A percentile compares a stretch with the other conserved stretches of the same genome.
phyloP scores from a whole-genome alignment of 768 basidiomycete species.

The Candolleomyces eurysporus region DNA sequence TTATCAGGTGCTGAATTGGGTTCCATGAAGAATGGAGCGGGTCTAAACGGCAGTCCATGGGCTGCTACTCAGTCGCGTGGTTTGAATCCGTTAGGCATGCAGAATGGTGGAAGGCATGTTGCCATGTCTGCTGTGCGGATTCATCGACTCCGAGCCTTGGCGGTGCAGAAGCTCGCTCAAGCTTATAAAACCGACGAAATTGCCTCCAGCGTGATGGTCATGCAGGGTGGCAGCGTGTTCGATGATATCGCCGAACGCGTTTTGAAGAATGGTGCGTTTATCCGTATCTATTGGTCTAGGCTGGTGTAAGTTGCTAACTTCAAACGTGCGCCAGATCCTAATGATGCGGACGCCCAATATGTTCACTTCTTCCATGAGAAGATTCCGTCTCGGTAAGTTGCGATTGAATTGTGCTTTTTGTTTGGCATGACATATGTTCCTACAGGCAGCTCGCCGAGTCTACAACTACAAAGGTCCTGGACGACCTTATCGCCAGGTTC shows the following conservation, averaged over 20 bases:
- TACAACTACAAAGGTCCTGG: conserved; percentile 73
- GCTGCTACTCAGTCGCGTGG: conserved; percentile 61
- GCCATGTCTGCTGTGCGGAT: conserved; percentile 85
- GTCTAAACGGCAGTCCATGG: conserved; percentile 53
- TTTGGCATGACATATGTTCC: conserved; percentile 11
- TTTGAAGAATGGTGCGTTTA: conserved; percentile 51
- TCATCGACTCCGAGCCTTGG: conserved; percentile 75
- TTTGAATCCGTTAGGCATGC: conserved; percentile 54
- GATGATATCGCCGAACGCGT: conserved; percentile 91
- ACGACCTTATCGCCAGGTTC: conserved; percentile 69
- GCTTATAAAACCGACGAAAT: conserved; percentile 90
- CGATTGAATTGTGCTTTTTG: not conserved
- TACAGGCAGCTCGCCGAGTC: conserved; percentile 81
- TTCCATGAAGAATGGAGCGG: conserved; percentile 51
- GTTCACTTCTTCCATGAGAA: conserved; percentile 95
- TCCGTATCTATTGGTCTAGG: not conserved
- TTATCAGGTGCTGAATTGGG: conserved; percentile 73
- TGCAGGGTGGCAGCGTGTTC: conserved; percentile 92
- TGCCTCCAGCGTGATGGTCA: conserved; percentile 90
- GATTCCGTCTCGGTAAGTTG: conserved; percentile 80
- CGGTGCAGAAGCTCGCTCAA: conserved; percentile 82
- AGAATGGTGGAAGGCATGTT: conserved; percentile 60
- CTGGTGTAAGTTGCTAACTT: not conserved
- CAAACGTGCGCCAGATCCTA: conserved; percentile 52
- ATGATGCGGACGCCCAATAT: conserved; percentile 77